These are phyloP conservation scores for Xylaria castorea DNA, from an alignment of 495 filamentous ascomycete genomes.

Conservation along the genomic window DNA sequence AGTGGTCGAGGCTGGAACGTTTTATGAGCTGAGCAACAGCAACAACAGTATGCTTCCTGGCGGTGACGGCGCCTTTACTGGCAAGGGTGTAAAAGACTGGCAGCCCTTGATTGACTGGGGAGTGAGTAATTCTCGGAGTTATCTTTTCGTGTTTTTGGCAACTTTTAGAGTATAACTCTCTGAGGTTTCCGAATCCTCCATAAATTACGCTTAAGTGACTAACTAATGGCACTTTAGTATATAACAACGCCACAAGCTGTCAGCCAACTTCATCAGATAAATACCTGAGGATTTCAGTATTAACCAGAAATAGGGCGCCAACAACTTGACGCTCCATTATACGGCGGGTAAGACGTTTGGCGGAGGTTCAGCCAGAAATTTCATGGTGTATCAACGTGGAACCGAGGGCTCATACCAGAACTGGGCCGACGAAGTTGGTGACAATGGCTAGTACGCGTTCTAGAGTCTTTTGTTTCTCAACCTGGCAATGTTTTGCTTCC, in stretches of 20 bases:
- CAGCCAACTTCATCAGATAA: not conserved
- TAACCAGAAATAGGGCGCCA: slow-evolving; percentile 28
- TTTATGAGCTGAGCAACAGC: slow-evolving; percentile 59
- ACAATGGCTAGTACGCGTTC: slow-evolving; percentile 46
- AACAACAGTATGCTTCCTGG: slow-evolving; percentile 52
- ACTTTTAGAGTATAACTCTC: not conserved
- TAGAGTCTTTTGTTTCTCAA: not conserved
- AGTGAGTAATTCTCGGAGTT: not conserved
- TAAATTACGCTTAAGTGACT: not conserved
- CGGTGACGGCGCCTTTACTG: slow-evolving; percentile 12
- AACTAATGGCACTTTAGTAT: slow-evolving; percentile 11
- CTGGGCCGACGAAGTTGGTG: slow-evolving; percentile 55
- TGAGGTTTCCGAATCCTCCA: not conserved
- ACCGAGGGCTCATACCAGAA: slow-evolving; percentile 47
- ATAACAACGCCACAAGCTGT: slow-evolving; percentile 28
- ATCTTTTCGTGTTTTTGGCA: not conserved
- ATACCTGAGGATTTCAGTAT: not conserved
- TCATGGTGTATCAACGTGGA: slow-evolving; percentile 56
- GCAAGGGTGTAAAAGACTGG: slow-evolving; percentile 28
- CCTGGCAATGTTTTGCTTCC: not conserved
- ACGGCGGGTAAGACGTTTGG: slow-evolving; percentile 53
- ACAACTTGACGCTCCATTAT: slow-evolving; percentile 45
- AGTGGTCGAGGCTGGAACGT: slow-evolving; percentile 63
- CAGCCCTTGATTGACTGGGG: slow-evolving; percentile 58
- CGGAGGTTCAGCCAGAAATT: slow-evolving; percentile 57